Percentiles rank a stretch among this genome's conserved stretches.
These are phyloP conservation scores for Citrus sp. DNA, from an alignment of 345 rosid genomes.

Conservation along the genomic window DNA sequence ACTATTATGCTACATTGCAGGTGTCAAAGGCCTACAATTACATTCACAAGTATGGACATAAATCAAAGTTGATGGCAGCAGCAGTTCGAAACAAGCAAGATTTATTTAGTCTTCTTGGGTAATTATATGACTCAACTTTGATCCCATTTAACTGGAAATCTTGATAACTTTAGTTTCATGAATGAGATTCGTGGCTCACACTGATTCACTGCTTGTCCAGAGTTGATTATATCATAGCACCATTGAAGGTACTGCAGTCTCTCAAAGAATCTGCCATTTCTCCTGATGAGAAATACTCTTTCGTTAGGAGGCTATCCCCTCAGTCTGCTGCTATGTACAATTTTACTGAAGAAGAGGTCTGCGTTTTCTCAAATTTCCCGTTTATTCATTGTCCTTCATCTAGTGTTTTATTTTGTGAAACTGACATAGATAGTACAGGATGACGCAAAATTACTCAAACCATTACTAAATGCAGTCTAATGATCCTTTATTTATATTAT, in stretches of 20 bases:
- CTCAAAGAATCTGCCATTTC: slow-evolving; percentile 67
- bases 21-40: slow-evolving; percentile 74
- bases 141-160: background rate
- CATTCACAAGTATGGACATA: slow-evolving; percentile 89
- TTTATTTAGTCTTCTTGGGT: slow-evolving; percentile 93
- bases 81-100: slow-evolving; percentile 97
- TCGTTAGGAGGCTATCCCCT: slow-evolving; percentile 61
- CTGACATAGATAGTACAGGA: background rate
- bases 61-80: slow-evolving; percentile 96
- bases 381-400: background rate
- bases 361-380: slow-evolving; percentile 11
- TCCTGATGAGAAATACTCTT: slow-evolving; percentile 84
- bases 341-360: slow-evolving; percentile 81
- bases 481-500: background rate
- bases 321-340: slow-evolving; percentile 63
- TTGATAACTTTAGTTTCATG: slow-evolving; percentile 4
- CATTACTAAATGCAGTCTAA: background rate
- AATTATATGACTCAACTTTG: slow-evolving; percentile 1
- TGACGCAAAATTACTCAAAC: background rate
- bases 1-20: slow-evolving; percentile 23
- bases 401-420: background rate
- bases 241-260: slow-evolving; percentile 81
- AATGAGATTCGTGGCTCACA: background rate
- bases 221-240: slow-evolving; percentile 92
- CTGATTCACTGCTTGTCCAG: slow-evolving; percentile 37